Percentiles rank a stretch among this genome's conserved stretches.
Conservation (phyloP, 1,284 basidiomycete species). For the Hortiboletus rubellus region DNA sequence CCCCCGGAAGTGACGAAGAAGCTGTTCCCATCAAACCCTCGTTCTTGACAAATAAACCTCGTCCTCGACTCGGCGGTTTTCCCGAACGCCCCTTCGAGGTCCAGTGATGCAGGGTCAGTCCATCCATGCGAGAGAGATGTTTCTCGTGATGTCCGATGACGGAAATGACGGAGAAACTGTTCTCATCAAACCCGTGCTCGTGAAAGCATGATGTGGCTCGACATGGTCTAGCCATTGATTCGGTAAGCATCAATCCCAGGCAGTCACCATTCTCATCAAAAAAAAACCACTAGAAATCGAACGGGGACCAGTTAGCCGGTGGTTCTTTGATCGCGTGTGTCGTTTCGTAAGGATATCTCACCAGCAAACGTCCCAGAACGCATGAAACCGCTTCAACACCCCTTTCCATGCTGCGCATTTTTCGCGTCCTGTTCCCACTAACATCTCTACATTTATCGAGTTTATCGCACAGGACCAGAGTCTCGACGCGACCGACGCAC, state of each 20-base stretch:
- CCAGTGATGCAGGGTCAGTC: constrained; percentile 36
- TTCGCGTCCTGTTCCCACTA: constrained; percentile 39
- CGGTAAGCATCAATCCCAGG: constrained; percentile 28
- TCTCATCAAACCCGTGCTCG: constrained; percentile 51
- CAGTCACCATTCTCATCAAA: constrained; percentile 33
- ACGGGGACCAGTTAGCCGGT: constrained; percentile 38
- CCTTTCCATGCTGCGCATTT: constrained; percentile 37
- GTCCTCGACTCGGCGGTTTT: constrained; percentile 15
- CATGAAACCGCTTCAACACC: constrained; percentile 37
- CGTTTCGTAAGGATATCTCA: not conserved
- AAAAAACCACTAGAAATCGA: constrained; percentile 13
- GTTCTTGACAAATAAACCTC: constrained; percentile 35
- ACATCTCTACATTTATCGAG: constrained; percentile 8
- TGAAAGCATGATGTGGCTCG: constrained; percentile 40
- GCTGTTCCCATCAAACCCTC: constrained; percentile 50
- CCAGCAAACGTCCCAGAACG: constrained; percentile 30
- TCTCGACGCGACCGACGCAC: constrained; percentile 41
- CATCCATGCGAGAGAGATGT: constrained; percentile 34
- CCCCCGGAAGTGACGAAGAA: constrained; percentile 38
- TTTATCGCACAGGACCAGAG: constrained; percentile 37
- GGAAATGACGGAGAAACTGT: constrained; percentile 43
- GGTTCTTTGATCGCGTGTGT: constrained; percentile 35
- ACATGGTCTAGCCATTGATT: constrained; percentile 48
- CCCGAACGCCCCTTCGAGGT: constrained; percentile 42
- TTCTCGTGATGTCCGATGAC: constrained; percentile 40